Conservation (phyloP, 1,139 yeast species). For the Oligophagozyma castellii region DNA sequence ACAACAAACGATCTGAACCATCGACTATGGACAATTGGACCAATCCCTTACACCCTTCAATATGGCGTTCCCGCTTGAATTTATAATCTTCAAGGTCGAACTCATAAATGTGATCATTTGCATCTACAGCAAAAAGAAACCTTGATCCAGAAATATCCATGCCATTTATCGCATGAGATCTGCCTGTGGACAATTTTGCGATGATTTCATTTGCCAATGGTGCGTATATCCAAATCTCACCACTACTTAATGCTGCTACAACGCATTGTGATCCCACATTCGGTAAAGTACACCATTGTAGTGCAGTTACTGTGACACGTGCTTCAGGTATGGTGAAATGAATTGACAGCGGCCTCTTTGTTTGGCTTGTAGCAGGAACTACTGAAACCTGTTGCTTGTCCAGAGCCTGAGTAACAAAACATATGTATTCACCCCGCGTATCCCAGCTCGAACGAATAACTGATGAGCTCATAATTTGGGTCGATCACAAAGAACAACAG, state of each 20-base stretch:
- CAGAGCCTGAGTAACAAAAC: conserved; percentile 55
- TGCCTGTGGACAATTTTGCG: conserved; percentile 37
- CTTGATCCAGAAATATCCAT: conserved; percentile 28
- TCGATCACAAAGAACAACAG: too few species aligned
- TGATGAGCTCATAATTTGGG: too few species aligned
- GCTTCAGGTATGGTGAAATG: conserved; percentile 36
- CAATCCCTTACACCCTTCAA: conserved; percentile 23
- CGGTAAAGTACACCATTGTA: conserved; percentile 47
- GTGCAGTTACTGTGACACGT: conserved; percentile 35
- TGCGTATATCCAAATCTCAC: conserved; percentile 51
- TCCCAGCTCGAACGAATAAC: too few species aligned
- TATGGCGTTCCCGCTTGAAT: conserved; percentile 31
- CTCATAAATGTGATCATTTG: conserved; percentile 46
- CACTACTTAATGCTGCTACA: conserved; percentile 55
- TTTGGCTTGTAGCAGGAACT: conserved; percentile 37
- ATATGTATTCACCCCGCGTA: too few species aligned
- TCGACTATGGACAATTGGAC: conserved; percentile 13
- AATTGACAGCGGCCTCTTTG: conserved; percentile 20
- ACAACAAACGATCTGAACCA: conserved; percentile 27
- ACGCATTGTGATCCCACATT: conserved; percentile 29
- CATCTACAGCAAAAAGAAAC: conserved; percentile 44
- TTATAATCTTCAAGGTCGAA: conserved; percentile 43
- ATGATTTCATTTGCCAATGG: conserved; percentile 50
- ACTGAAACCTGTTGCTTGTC: conserved; percentile 66
- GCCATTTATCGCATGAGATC: conserved; percentile 39